Evolutionary conservation across 192 early-diverging fungal genomes (phyloP).

Genomic region (Backusella liffmaniae): DNA sequence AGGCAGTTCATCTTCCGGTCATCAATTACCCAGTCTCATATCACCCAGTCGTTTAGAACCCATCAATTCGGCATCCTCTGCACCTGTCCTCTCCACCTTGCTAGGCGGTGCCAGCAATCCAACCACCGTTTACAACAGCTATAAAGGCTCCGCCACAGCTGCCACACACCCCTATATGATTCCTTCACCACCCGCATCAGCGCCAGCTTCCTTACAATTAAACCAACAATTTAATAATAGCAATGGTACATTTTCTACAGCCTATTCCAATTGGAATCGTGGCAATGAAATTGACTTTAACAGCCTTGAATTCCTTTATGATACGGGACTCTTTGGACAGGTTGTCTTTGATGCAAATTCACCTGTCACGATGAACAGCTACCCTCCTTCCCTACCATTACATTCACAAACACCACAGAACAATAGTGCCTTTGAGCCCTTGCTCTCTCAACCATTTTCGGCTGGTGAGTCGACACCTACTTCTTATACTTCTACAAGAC

Average conservation of each 20-base stretch:
- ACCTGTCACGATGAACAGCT: background rate
- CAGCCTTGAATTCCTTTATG: constrained; percentile 31
- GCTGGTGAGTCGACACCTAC: background rate
- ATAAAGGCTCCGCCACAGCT: background rate
- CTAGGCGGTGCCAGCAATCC: background rate
- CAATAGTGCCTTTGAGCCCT: background rate
- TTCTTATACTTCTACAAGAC: background rate
- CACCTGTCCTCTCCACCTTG: background rate
- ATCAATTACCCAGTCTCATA: background rate
- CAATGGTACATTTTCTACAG: background rate
- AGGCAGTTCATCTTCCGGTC: background rate
- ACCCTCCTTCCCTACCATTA: background rate
- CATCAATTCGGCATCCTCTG: background rate
- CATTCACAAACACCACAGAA: background rate
- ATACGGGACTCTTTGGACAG: constrained; percentile 28
- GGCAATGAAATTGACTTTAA: constrained; percentile 23
- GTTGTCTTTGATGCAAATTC: constrained; percentile 27
- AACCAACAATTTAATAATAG: background rate
- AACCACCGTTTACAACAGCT: background rate
- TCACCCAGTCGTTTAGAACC: constrained; percentile 1
- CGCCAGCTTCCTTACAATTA: background rate
- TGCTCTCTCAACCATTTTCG: background rate
- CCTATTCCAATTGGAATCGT: background rate
- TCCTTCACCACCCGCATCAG: background rate
- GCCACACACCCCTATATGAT: background rate